These are phyloP conservation scores for Poterioochromonas sp. DNA, from an alignment of 352 stramenopile species.

Conservation along the genomic window DNA sequence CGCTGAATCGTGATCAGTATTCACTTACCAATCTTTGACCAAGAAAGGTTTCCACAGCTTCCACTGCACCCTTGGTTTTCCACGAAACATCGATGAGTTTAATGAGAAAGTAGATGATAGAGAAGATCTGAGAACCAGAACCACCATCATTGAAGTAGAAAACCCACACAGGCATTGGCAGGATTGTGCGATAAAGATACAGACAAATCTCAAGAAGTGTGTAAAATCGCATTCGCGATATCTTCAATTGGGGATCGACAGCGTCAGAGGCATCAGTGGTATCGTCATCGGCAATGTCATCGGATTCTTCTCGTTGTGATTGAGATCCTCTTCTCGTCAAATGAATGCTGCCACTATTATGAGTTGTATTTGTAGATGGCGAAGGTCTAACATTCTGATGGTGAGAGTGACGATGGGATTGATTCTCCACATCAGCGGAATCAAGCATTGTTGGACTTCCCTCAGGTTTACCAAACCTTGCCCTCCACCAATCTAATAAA, in stretches of 20 bases:
- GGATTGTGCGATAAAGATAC: background rate
- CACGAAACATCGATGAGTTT: background rate
- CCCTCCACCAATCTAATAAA: background rate
- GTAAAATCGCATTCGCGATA: no score
- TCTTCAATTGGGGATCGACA: background rate
- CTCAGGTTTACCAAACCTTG: background rate
- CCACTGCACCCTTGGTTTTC: background rate
- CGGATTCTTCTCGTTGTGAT: background rate
- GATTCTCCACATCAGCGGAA: no score
- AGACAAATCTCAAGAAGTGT: background rate
- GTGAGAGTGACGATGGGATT: no score
- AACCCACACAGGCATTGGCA: background rate
- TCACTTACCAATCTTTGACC: background rate
- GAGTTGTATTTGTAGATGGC: background rate
- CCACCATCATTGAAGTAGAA: background rate
- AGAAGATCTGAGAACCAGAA: background rate
- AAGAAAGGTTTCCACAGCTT: background rate
- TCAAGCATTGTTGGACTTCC: background rate
- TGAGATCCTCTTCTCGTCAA: background rate
- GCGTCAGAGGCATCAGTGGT: background rate
- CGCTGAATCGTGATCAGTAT: no score
- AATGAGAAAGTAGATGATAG: background rate
- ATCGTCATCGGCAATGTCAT: background rate
- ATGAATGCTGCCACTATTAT: background rate
- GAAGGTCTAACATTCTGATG: background rate